Evolutionary conservation across 2,329 filamentous ascomycete species (phyloP).

Genomic region (Neospermospora avenae): DNA sequence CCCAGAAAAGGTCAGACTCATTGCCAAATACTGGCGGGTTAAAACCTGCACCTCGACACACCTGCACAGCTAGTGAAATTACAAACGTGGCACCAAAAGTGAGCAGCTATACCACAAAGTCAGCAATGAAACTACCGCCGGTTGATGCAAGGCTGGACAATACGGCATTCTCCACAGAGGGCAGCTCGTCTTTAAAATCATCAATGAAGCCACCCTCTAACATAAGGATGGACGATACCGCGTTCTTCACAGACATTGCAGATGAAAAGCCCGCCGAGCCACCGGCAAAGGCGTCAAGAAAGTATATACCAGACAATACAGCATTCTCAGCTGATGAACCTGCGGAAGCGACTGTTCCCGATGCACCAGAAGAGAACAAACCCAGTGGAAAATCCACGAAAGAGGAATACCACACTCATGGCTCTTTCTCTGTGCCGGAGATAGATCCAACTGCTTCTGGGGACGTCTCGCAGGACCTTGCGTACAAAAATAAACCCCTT

Average conservation of each 20-base stretch:
- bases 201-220: constrained; percentile 8
- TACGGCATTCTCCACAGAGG: constrained; percentile 1
- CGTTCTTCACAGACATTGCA: neutral
- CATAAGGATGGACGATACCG: neutral
- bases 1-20: constrained; percentile 28
- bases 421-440: neutral
- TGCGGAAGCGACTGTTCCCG: neutral
- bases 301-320: constrained; percentile 17
- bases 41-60: constrained; percentile 3
- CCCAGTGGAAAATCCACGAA: constrained; percentile 9
- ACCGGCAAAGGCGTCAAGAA: neutral
- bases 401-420: constrained; percentile 9
- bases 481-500: constrained; percentile 27
- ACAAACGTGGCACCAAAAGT: neutral
- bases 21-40: constrained; percentile 16
- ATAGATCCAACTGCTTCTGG: constrained; percentile 10
- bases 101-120: constrained; percentile 14
- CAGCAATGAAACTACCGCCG: constrained; percentile 9
- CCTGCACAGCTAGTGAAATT: constrained; percentile 13
- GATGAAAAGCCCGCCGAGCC: neutral
- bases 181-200: constrained; percentile 11
- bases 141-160: constrained; percentile 6
- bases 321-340: constrained; percentile 21
- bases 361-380: neutral
- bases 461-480: constrained; percentile 11